Base-by-base conservation (phyloP, 257 asterid genomes). In the Solanum boliviense region DNA sequence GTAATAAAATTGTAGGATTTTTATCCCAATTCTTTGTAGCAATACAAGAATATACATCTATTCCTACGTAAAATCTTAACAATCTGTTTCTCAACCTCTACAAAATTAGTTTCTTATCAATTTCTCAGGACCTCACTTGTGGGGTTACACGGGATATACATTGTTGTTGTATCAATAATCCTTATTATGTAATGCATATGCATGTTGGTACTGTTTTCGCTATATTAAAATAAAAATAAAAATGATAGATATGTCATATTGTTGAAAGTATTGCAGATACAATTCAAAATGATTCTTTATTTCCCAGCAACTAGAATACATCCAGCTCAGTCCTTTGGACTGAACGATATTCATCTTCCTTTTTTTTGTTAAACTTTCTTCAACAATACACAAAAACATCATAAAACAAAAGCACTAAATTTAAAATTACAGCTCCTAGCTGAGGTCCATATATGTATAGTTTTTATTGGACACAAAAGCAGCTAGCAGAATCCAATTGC, bases 301-400 rank as follows among this genome's bases (percentile, higher is more conserved):
- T 82, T 46, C 67, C 85, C 67, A 48, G 29, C 41, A 82, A 46
- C 29, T 48, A 82, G 70, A 31, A 18, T 48, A 48, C 70, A 46
- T 81, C 39, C 67, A 81, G 67, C 85, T 44, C 68, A 81, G 35
- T 81, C 85, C 68, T 81, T 81, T 23, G 41, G 41, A 46, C 38
- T 29, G 68, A 81, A 81, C 29, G 20, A 81, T 2, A 81, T 27
- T 81, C 85, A 46, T 79, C 36, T 13, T 44, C 15, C 2, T n/a
- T 39, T 27, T 27, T 25, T 39, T 13, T 15, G 41, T 2, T 6
- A 29, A 31, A 82, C 18, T 27, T 27, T 81, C 41, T 82, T 82
- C 70, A 10, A 5, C 29, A 48, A 46, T 29, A 48, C 44, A 82
- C 5, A 48, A 46, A 18, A 11, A 36, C 70, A 29, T 18, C 85